Base-by-base conservation (phyloP, 352 stramenopile species). In the Pythium brachiatum region DNA sequence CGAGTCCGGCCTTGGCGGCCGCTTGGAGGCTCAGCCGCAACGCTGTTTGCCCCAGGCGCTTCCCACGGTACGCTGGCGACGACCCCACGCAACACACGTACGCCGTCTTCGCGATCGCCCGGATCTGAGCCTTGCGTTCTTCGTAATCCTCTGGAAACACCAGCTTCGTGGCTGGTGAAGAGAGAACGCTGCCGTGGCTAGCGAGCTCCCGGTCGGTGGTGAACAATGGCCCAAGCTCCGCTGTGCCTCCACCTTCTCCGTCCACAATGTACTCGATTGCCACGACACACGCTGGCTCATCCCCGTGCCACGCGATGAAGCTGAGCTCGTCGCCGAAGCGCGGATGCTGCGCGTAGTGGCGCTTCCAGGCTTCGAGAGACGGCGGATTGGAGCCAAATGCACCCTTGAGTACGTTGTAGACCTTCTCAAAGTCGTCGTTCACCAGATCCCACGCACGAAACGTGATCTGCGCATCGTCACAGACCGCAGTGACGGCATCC, bases 61-160 rank as follows among this genome's bases (percentile, higher is more conserved):
- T 53, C 32, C 53, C 27, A 4, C 57, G 43, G 29, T 60, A 62
- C 26, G 39, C 26, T 7, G 26, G n/a, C 7, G 31, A 20, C 9
- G 57, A 66, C 4, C 43, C 64, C 7, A 34, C 36, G 20, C 25
- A 25, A n/a, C 36, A 71, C 15, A 71, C 38, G 38, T 68, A 68
- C 32, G 36, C 59, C 23, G 21, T 15, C 4, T 41, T 68, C 1
- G 27, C 44, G 3, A 51, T 20, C n/a, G 21, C 26, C 16, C 21
- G 18, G 54, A 61, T 61, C 36, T 53, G 23, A 18, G 16, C 15
- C 23, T 52, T 39, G 38, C 38, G 39, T 38, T 61, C 54, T 23
- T 26, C 18, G 27, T 61, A 61, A 18, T 61, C 26, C 9, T 36
- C 26, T 21, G 31, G n/a, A 18, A 43, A 56, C 31, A 43, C 12